Percentiles rank a stretch among this genome's conserved stretches.
Evolutionary conservation across 345 rosid genomes (phyloP).

Genomic region (Brassica cretica): DNA sequence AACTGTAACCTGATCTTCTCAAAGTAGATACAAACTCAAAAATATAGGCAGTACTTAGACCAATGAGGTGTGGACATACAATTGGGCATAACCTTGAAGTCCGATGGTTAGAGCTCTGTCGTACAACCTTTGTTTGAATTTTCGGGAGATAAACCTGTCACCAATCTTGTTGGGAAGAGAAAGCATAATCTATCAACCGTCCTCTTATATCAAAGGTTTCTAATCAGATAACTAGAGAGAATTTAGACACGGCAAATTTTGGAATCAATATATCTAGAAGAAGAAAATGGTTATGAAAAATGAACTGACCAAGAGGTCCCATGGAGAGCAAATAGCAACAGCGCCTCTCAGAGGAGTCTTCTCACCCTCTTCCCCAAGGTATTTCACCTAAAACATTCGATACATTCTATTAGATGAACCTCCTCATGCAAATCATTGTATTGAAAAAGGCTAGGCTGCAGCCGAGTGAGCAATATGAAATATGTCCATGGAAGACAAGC

Average conservation of each 20-base stretch:
- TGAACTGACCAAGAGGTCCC: constrained; percentile 89
- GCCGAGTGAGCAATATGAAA: neutral
- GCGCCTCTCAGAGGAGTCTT: constrained; percentile 76
- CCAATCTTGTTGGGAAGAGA: constrained; percentile 63
- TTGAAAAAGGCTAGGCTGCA: neutral
- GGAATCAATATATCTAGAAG: constrained; percentile 6
- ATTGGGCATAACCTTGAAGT: constrained; percentile 85
- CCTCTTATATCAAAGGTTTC: neutral
- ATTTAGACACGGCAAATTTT: neutral
- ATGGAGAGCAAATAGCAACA: constrained; percentile 80
- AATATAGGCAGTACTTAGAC: constrained; percentile 11
- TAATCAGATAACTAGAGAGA: neutral
- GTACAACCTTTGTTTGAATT: constrained; percentile 67
- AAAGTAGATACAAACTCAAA: constrained; percentile 12
- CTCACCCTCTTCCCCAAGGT: constrained; percentile 87
- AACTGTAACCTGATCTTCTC: constrained; percentile 20
- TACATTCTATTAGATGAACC: neutral
- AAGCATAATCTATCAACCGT: neutral
- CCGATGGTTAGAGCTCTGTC: constrained; percentile 87
- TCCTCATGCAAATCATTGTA: neutral
- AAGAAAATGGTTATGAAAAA: neutral
- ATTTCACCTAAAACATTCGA: constrained; percentile 65
- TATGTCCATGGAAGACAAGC: neutral
- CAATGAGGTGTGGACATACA: constrained; percentile 49
- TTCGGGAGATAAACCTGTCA: constrained; percentile 77